phyloP scores from a whole-genome alignment of 306 rosid species.

The Comarum palustre region DNA sequence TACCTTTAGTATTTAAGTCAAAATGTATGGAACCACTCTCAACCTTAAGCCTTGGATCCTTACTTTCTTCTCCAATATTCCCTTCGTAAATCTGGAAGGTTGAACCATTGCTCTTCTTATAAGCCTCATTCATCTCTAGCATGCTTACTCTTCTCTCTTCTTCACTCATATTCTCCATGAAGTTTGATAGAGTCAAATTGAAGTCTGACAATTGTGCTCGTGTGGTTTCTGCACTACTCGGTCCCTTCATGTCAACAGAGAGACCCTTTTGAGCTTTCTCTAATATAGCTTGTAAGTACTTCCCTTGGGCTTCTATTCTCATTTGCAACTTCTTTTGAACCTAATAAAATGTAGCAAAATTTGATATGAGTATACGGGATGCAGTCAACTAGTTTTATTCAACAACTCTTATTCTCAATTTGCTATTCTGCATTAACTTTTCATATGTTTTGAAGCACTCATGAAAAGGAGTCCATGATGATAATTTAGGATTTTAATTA shows the following conservation, averaged over 20 bases:
- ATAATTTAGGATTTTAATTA: neutral
- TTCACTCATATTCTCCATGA: constrained; percentile 63
- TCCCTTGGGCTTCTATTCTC: constrained; percentile 92
- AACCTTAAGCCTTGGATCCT: constrained; percentile 47
- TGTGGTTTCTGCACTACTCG: constrained; percentile 46
- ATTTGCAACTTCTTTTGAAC: constrained; percentile 73
- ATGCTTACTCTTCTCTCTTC: constrained; percentile 47
- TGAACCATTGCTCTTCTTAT: constrained; percentile 32
- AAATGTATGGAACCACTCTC: constrained; percentile 48
- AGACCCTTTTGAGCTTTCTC: constrained; percentile 79
- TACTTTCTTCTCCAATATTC: constrained; percentile 34
- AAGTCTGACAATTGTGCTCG: constrained; percentile 58
- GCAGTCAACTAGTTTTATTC: neutral
- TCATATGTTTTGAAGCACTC: neutral
- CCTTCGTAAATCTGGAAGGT: constrained; percentile 38
- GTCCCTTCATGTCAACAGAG: constrained; percentile 45
- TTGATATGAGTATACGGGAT: neutral
- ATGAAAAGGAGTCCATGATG: neutral
- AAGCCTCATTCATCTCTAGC: constrained; percentile 31
- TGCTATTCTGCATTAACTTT: neutral
- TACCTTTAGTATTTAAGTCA: constrained; percentile 70
- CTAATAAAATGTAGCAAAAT: constrained; percentile 24
- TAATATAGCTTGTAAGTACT: constrained; percentile 69
- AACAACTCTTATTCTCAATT: neutral
- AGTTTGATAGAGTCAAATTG: constrained; percentile 60